Evolutionary conservation across 345 rosid genomes (phyloP).

Genomic region (Melaleuca quinquenervia): DNA sequence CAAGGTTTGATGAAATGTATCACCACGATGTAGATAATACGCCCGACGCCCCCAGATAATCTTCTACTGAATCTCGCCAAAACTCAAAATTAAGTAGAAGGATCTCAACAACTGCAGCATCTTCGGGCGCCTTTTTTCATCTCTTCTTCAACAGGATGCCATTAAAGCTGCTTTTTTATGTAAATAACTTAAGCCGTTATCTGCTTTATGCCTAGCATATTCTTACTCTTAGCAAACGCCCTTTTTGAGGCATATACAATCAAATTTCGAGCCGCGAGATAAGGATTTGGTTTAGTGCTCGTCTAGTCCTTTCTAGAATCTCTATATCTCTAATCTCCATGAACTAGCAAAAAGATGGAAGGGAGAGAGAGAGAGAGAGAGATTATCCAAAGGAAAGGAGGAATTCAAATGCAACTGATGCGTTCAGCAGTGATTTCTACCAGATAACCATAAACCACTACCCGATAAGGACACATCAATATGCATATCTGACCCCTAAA

Average conservation of each 20-base stretch:
- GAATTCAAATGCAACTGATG: neutral
- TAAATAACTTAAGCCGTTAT: neutral
- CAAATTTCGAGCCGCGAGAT: neutral
- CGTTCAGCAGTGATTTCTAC: neutral
- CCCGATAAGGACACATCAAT: neutral
- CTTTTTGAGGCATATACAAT: neutral
- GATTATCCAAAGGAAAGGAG: neutral
- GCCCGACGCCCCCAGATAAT: neutral
- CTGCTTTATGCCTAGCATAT: neutral
- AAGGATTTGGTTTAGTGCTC: neutral
- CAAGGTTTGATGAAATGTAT: neutral
- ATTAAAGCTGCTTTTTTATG: neutral
- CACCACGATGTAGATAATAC: neutral
- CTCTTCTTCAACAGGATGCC: neutral
- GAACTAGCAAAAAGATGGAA: neutral
- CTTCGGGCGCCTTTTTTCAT: neutral
- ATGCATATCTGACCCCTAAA: neutral
- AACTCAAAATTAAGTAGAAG: neutral
- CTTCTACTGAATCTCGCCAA: neutral
- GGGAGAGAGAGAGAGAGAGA: neutral
- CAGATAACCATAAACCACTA: neutral
- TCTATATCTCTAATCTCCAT: neutral
- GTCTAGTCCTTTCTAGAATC: neutral
- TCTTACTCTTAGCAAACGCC: neutral
- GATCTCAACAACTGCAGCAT: neutral